Conservation (phyloP, 768 basidiomycete species). For the Mycena vitilis region DNA sequence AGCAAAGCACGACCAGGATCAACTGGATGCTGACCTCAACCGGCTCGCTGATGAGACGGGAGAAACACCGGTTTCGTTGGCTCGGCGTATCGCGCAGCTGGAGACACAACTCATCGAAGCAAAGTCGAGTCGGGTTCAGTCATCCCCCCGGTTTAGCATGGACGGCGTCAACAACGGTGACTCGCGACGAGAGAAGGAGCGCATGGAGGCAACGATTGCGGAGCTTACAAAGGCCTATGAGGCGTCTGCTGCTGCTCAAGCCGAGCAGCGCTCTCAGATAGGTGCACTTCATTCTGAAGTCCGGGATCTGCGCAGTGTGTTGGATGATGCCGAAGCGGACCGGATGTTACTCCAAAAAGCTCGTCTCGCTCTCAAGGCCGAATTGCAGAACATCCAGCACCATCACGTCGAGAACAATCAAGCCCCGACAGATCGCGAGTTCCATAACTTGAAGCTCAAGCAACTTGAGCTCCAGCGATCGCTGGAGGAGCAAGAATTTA, state of each 20-base stretch:
- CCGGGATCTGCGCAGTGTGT: conserved; percentile 80
- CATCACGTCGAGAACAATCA: conserved; percentile 78
- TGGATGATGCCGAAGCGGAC: conserved; percentile 90
- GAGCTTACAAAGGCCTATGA: conserved; percentile 84
- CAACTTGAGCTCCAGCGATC: conserved; percentile 86
- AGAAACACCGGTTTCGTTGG: conserved; percentile 61
- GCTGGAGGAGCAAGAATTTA: conserved; percentile 82
- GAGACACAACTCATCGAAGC: conserved; percentile 71
- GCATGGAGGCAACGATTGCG: conserved; percentile 83
- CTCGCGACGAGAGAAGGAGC: conserved; percentile 91
- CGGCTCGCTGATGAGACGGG: conserved; percentile 70
- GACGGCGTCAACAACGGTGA: conserved; percentile 73
- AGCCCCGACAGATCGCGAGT: conserved; percentile 76
- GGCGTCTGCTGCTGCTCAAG: conserved; percentile 73
- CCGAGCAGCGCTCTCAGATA: conserved; percentile 88
- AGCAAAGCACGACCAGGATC: conserved; percentile 71
- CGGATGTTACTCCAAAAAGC: conserved; percentile 84
- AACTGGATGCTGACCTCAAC: conserved; percentile 74
- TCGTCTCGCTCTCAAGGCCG: conserved; percentile 81
- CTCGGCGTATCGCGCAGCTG: conserved; percentile 70
- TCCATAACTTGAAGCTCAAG: conserved; percentile 80
- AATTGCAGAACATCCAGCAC: conserved; percentile 83
- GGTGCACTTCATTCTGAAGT: conserved; percentile 88
- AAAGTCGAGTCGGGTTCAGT: conserved; percentile 55
- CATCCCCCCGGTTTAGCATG: conserved; percentile 69